Evolutionary conservation across 805 yeast genomes (phyloP).

Genomic region (Saccharomyces paradoxus): DNA sequence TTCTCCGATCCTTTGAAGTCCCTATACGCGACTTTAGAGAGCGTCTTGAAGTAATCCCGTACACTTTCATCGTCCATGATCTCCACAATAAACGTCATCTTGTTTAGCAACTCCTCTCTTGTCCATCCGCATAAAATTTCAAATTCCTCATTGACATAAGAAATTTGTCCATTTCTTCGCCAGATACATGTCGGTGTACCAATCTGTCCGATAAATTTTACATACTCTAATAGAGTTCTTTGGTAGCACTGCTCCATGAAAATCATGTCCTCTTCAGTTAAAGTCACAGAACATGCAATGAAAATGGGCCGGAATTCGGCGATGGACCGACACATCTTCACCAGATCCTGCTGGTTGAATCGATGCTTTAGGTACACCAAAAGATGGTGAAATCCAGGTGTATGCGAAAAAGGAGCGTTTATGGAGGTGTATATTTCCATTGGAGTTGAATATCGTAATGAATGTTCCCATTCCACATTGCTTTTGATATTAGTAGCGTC

Average conservation of each 20-base stretch:
- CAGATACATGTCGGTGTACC: slow-evolving; percentile 95
- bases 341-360: slow-evolving; percentile 60
- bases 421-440: slow-evolving; percentile 75
- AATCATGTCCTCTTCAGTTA: slow-evolving; percentile 84
- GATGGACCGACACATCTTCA: slow-evolving; percentile 78
- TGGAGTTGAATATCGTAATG: slow-evolving; percentile 47
- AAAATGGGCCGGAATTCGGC: slow-evolving; percentile 88
- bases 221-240: slow-evolving; percentile 81
- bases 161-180: slow-evolving; percentile 93
- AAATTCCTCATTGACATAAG: slow-evolving; percentile 92
- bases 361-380: slow-evolving; percentile 64
- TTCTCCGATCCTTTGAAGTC: slow-evolving; percentile 82
- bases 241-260: slow-evolving; percentile 97
- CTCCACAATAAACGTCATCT: slow-evolving; percentile 66
- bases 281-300: slow-evolving; percentile 77
- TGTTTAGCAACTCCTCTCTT: slow-evolving; percentile 54
- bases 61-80: slow-evolving; percentile 82
- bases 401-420: slow-evolving; percentile 72
- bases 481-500: slow-evolving; percentile 12
- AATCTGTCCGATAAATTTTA: slow-evolving; percentile 69
- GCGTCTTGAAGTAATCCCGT: slow-evolving; percentile 78
- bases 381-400: slow-evolving; percentile 81
- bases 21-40: slow-evolving; percentile 79
- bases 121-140: slow-evolving; percentile 88
- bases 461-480: slow-evolving; percentile 28